Base-by-base conservation (phyloP, 441 rosid genomes). In the Gossypium davidsonii region DNA sequence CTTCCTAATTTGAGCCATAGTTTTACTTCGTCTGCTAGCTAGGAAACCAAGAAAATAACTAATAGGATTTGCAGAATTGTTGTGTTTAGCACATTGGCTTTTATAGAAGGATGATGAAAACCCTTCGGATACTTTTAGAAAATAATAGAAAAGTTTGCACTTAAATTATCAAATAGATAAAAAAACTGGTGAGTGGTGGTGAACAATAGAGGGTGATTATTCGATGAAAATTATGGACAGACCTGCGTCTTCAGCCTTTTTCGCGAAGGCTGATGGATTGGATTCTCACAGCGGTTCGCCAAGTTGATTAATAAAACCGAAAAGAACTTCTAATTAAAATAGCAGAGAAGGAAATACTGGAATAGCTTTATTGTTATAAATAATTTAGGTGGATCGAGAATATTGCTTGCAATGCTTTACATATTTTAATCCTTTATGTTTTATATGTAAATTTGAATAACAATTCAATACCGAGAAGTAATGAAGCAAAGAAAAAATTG, bases 1-100 rank as follows among this genome's bases (percentile, higher is more conserved):
- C 49, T 53, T 53, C n/a, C 57, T 44, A 53, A 44, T n/a, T 52
- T 70, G 39, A 62, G 65, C 71, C 78, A 70, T 58, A 20, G 11
- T 14, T 66, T 66, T 10, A 58, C 62, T 58, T 57, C 37, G 7
- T 23, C 17, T 6, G 8, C 20, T 7, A 2, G 12, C 44, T n/a
- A 6, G 44, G 46, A 31, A 34, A 61, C 66, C 14, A 17, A 61
- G 46, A 61, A 28, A 61, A 7, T 14, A n/a, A 28, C 20, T 15
- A 60, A 28, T 14, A 2, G 21, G 11, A 31, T 8, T 31, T 61
- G 66, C 4, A 31, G 46, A 7, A 31, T 10, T n/a, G 66, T 15
- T 31, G 14, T 34, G 23, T 8, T n/a, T n/a, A 26, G 66, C 10
- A 9, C 6, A 28, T n/a, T 61, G 66, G 4, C 66, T 61, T 61